Percentiles rank a stretch among this genome's conserved stretches.
Conservation (phyloP, 495 filamentous ascomycete genomes). For the Umbilicaria muhlenbergii region DNA sequence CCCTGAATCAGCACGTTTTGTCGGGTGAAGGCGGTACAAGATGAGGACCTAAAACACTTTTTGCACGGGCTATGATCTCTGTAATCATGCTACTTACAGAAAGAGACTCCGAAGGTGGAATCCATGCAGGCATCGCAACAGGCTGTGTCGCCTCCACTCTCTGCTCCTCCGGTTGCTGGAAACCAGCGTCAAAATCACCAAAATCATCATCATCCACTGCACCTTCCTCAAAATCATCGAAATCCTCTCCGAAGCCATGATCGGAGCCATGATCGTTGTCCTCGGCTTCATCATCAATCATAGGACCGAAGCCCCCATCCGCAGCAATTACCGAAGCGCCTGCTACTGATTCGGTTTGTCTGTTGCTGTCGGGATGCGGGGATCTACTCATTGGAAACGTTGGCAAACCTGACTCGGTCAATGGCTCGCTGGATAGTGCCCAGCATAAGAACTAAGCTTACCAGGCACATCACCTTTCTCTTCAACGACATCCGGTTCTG, state of each 20-base stretch:
- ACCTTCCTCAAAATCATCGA: slow-evolving; percentile 89
- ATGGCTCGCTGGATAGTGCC: slow-evolving; percentile 30
- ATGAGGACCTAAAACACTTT: not conserved
- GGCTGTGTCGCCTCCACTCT: slow-evolving; percentile 22
- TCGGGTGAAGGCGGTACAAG: not conserved
- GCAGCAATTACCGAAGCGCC: slow-evolving; percentile 13
- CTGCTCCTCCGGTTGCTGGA: slow-evolving; percentile 46
- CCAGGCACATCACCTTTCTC: slow-evolving; percentile 28
- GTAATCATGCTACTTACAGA: slow-evolving; percentile 29
- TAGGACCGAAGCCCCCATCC: slow-evolving; percentile 22
- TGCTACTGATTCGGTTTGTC: slow-evolving; percentile 11
- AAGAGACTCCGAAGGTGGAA: slow-evolving; percentile 22
- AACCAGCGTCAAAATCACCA: slow-evolving; percentile 81
- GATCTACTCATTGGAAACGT: slow-evolving; percentile 25
- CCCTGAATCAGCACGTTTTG: slow-evolving; percentile 4
- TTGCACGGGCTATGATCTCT: not conserved
- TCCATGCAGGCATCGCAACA: slow-evolving; percentile 26
- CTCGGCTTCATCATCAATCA: slow-evolving; percentile 26
- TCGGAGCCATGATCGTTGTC: slow-evolving; percentile 24
- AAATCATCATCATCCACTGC: slow-evolving; percentile 51
- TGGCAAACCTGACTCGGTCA: slow-evolving; percentile 42
- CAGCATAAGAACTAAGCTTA: slow-evolving; percentile 24
- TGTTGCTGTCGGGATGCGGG: slow-evolving; percentile 14
- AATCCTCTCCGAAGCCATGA: slow-evolving; percentile 65
- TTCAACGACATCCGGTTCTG: slow-evolving; percentile 32